Evolutionary conservation across 1,139 yeast genomes (phyloP), one percentile per base, ranked within the genome.

Genomic region (Starmera stellimalicola): DNA sequence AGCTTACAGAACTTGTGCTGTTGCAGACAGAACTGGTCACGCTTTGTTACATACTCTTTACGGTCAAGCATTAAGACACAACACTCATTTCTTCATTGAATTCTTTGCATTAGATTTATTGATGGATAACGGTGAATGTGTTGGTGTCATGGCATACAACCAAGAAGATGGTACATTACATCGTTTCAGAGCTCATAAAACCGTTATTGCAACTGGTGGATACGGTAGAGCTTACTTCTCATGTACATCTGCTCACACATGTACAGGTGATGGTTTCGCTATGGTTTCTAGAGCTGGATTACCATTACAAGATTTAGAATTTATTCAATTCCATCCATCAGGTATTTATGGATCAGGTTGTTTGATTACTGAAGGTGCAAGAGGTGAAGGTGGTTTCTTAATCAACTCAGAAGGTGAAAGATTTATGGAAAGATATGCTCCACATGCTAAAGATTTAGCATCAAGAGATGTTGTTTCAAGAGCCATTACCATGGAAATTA

Each of bases 271-370:
- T 63, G 98, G 98, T 62, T 77, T 71, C 58, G 98, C 96, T 51
- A 91, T 91, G 97, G 97, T 85, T 42, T 68, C 96, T 36, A 80
- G 98, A 66, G 98, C 98, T 38, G 98, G 98, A 41, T 77, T 88
- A 62, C 98, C 98, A 38, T 72, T 88, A 57, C 95, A 91, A 68
- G 98, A 91, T 67, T 70, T 88, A 66, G 98, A 91, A 67, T 91
- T 91, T 57, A 91, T 91, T 42, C 98, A 91, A 68, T 91, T 91
- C 88, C 98, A 91, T 65, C 98, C 98, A 42, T 87, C 97, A 27
- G 98, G 98, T 73, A 91, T 91, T 61, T 91, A 91, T 63, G 98
- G 98, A 40, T 87, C 97, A 32, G 98, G 98, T 45, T 91, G 97
- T 70, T 70, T 91, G 68, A 91, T 91, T 59, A 91, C 98, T 41